Conservation (phyloP, 202 grass and related monocot genomes). For the Schoenoplectus triqueter region DNA sequence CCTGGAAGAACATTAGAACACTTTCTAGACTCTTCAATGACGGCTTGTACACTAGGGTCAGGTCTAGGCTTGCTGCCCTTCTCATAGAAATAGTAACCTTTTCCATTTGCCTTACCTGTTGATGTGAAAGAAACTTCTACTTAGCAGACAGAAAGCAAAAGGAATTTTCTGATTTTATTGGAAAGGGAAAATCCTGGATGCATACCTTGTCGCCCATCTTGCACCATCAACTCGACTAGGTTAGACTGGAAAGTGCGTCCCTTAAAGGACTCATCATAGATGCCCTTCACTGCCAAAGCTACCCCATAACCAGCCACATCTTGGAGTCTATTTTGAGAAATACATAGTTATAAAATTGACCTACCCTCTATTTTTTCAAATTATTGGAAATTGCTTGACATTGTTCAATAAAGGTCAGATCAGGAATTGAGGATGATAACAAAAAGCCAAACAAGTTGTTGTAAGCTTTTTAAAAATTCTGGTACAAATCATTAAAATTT, state of each 20-base stretch:
- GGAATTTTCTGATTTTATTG: neutral
- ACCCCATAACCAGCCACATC: slow-evolving; percentile 99
- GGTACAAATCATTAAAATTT: neutral
- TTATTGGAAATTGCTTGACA: neutral
- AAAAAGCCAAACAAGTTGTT: neutral
- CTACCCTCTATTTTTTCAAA: neutral
- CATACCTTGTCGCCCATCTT: slow-evolving; percentile 83
- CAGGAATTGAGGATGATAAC: neutral
- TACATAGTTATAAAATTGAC: slow-evolving; percentile 4
- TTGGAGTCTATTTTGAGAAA: slow-evolving; percentile 63
- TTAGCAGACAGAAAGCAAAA: slow-evolving; percentile 10
- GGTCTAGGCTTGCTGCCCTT: slow-evolving; percentile 95
- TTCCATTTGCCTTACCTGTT: slow-evolving; percentile 83
- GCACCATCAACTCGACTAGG: slow-evolving; percentile 64
- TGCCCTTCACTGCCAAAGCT: slow-evolving; percentile 81
- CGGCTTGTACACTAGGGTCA: slow-evolving; percentile 75
- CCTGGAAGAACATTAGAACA: slow-evolving; percentile 54
- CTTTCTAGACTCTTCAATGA: slow-evolving; percentile 81
- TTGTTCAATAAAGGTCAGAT: neutral
- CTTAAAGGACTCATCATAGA: slow-evolving; percentile 67
- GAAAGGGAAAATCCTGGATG: slow-evolving; percentile 42
- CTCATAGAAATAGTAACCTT: slow-evolving; percentile 94
- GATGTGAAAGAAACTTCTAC: slow-evolving; percentile 35
- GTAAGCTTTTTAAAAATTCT: neutral
- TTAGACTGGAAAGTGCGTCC: slow-evolving; percentile 56